Evolutionary conservation across 495 filamentous ascomycete genomes (phyloP).

Genomic region (Penicillium daleae): DNA sequence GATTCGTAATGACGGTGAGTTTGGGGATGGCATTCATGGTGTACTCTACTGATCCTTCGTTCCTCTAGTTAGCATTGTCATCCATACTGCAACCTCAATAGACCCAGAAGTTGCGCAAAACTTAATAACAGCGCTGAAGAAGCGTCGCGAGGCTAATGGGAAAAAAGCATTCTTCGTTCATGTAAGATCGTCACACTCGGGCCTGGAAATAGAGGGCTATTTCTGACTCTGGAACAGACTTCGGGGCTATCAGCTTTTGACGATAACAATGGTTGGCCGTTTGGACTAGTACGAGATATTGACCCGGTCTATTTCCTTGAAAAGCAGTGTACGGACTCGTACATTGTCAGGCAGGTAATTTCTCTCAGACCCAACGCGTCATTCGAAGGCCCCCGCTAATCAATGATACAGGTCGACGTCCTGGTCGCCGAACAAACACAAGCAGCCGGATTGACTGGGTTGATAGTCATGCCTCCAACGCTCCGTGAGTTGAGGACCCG

Average conservation of each 20-base stretch:
- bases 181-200: background rate
- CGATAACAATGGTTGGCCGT: constrained; percentile 14
- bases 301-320: constrained; percentile 13
- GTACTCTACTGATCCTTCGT: background rate
- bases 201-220: background rate
- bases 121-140: constrained; percentile 5
- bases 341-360: constrained; percentile 11
- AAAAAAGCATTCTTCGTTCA: constrained; percentile 10
- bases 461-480: constrained; percentile 12
- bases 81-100: constrained; percentile 14
- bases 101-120: constrained; percentile 4
- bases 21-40: background rate
- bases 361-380: background rate
- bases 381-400: background rate
- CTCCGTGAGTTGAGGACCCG: background rate
- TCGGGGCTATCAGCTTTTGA: background rate
- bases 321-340: constrained; percentile 10
- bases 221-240: background rate
- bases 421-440: constrained; percentile 12
- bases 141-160: constrained; percentile 7
- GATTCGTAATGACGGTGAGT: constrained; percentile 12
- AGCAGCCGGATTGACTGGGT: constrained; percentile 4
- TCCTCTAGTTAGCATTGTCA: constrained; percentile 9
- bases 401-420: constrained; percentile 3
- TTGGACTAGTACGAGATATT: constrained; percentile 11